These are phyloP conservation scores for Aspergillus bridgeri DNA, from an alignment of 495 filamentous ascomycete species.

Conservation along the genomic window DNA sequence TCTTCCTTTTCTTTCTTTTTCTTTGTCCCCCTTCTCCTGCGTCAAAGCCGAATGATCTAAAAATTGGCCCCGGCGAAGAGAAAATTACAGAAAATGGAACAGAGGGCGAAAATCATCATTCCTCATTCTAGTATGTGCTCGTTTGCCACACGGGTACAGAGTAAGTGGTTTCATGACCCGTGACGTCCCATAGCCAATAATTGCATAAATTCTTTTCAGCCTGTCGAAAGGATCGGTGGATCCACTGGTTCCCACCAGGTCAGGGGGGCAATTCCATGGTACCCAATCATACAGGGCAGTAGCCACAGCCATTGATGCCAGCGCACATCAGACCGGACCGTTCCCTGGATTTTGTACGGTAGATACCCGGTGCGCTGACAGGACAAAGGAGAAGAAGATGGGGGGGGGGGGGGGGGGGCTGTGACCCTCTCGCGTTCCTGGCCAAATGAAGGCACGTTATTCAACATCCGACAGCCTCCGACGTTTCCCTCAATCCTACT, in stretches of 20 bases:
- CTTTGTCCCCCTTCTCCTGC: too few species aligned
- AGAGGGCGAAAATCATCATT: not conserved
- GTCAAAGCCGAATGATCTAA: too few species aligned
- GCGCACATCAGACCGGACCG: slow-evolving; percentile 3
- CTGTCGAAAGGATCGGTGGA: slow-evolving; percentile 14
- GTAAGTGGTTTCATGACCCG: not conserved
- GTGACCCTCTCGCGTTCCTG: not conserved
- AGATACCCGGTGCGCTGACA: not conserved
- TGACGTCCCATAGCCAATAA: not conserved
- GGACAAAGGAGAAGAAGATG: not conserved
- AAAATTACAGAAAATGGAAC: too few species aligned
- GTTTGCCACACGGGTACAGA: not conserved
- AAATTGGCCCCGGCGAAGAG: too few species aligned
- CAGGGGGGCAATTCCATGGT: slow-evolving; percentile 2
- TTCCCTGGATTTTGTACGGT: not conserved
- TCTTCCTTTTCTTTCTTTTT: too few species aligned
- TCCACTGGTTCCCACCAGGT: not conserved
- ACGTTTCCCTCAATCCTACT: not conserved
- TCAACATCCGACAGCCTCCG: not conserved
- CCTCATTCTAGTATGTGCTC: not conserved
- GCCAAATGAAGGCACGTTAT: not conserved
- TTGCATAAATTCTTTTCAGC: not conserved
- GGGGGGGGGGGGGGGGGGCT: too few species aligned
- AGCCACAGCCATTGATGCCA: slow-evolving; percentile 12
- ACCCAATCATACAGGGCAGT: slow-evolving; percentile 9